These are phyloP conservation scores for Diplocarpon rosae DNA, from an alignment of 2,329 filamentous ascomycete species.

Conservation along the genomic window DNA sequence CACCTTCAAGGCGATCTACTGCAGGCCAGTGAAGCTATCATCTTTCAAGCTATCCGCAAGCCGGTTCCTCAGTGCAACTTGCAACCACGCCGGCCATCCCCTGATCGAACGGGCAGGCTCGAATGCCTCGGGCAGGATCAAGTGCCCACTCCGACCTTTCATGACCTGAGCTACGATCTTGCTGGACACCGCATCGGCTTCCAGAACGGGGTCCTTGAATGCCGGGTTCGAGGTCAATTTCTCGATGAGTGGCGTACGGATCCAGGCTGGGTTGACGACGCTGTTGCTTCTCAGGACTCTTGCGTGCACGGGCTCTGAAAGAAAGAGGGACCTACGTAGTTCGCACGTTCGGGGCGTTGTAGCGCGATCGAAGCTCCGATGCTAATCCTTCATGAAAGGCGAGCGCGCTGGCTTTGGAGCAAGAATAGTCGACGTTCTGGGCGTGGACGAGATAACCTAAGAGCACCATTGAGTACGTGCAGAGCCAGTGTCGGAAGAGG, in stretches of 20 bases:
- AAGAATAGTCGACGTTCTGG: constrained; percentile 48
- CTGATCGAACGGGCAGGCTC: constrained; percentile 14
- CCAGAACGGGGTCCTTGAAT: constrained; percentile 40
- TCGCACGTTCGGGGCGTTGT: constrained; percentile 52
- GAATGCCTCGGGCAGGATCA: constrained; percentile 37
- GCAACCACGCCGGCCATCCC: constrained; percentile 22
- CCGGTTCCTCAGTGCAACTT: constrained; percentile 15
- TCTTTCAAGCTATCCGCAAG: constrained; percentile 6
- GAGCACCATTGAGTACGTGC: background rate
- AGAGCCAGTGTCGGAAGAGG: constrained; percentile 41
- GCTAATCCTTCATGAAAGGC: constrained; percentile 57
- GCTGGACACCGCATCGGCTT: constrained; percentile 52
- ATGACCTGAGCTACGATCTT: constrained; percentile 49
- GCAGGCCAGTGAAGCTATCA: background rate
- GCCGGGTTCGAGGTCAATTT: constrained; percentile 38
- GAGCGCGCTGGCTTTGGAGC: constrained; percentile 54
- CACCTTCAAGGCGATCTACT: background rate
- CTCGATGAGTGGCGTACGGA: constrained; percentile 44
- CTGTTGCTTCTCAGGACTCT: constrained; percentile 1
- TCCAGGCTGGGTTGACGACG: constrained; percentile 24
- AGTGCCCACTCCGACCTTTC: constrained; percentile 37
- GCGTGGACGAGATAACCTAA: constrained; percentile 15
- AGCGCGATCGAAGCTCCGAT: constrained; percentile 44
- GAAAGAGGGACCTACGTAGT: constrained; percentile 22
- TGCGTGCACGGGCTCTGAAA: background rate